These are phyloP conservation scores for Yarrowia sp. DNA, from an alignment of 805 yeast genomes.

Conservation along the genomic window DNA sequence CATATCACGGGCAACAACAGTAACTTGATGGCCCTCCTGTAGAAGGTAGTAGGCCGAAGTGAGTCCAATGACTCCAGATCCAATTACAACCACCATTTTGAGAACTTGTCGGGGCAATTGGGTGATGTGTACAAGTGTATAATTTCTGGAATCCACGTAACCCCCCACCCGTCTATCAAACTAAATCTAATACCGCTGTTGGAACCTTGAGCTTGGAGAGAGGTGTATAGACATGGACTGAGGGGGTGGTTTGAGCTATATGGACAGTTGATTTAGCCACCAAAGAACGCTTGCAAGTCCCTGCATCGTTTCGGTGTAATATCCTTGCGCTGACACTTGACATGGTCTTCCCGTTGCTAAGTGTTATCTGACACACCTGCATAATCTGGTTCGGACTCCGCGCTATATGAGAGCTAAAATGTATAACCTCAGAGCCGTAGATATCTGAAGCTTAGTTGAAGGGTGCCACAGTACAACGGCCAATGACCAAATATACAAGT, in stretches of 20 bases:
- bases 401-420: not conserved
- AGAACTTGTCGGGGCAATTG: not conserved
- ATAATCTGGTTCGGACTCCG: conserved; percentile 12
- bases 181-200: not conserved
- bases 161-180: conserved; percentile 13
- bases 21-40: conserved; percentile 26
- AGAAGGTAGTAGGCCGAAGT: conserved; percentile 17
- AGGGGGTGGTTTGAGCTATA: no score
- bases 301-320: no score
- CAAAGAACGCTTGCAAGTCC: no score
- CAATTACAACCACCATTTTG: conserved; percentile 5
- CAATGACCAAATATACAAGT: no score
- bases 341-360: no score
- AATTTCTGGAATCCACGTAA: not conserved
- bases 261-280: no score
- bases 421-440: conserved; percentile 12
- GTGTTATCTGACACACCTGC: conserved; percentile 1
- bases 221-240: not conserved
- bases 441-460: not conserved
- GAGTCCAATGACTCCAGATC: conserved; percentile 24
- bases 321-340: not conserved
- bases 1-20: conserved; percentile 31
- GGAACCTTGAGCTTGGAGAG: conserved; percentile 10
- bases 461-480: not conserved
- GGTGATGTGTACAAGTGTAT: not conserved